A percentile compares a stretch with the other conserved stretches of the same genome.
Evolutionary conservation across 495 filamentous ascomycete species (phyloP).

Genomic region (Arthonia radiata): DNA sequence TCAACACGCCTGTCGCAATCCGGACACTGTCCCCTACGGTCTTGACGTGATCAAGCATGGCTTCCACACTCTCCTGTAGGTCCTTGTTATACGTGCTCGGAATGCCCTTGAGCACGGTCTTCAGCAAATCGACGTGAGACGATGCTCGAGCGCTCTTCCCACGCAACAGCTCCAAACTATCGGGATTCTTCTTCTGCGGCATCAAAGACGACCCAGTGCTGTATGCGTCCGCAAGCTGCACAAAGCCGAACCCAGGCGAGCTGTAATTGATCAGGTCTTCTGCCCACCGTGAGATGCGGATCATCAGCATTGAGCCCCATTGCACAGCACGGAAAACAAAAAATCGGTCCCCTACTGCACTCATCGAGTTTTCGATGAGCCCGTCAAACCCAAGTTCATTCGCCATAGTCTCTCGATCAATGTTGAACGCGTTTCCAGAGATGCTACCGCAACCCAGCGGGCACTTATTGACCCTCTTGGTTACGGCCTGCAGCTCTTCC

Average conservation of each 20-base stretch:
- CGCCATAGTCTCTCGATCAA: constrained; percentile 74
- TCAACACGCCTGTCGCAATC: constrained; percentile 58
- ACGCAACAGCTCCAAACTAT: constrained; percentile 66
- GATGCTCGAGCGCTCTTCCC: constrained; percentile 72
- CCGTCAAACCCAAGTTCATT: constrained; percentile 72
- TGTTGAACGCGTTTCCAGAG: constrained; percentile 75
- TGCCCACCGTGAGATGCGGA: constrained; percentile 64
- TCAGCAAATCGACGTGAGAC: constrained; percentile 72
- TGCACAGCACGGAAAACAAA: constrained; percentile 81
- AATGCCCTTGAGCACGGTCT: constrained; percentile 67
- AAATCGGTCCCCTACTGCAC: constrained; percentile 62
- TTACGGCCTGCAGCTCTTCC: constrained; percentile 52
- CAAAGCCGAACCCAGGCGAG: constrained; percentile 58
- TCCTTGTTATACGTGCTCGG: constrained; percentile 92
- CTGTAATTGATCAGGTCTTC: constrained; percentile 86
- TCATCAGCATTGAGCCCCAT: constrained; percentile 67
- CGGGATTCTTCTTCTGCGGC: constrained; percentile 54
- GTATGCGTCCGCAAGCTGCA: constrained; percentile 65
- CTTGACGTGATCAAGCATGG: constrained; percentile 68
- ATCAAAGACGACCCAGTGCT: constrained; percentile 65
- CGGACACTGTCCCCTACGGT: constrained; percentile 66
- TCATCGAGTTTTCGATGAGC: constrained; percentile 63
- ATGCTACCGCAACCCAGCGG: constrained; percentile 71
- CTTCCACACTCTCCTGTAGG: constrained; percentile 73
- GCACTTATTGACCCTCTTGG: constrained; percentile 46